A percentile compares a stretch with the other conserved stretches of the same genome.
phyloP scores from a whole-genome alignment of 1,284 basidiomycete species.

The Ceratobasidium sp. region DNA sequence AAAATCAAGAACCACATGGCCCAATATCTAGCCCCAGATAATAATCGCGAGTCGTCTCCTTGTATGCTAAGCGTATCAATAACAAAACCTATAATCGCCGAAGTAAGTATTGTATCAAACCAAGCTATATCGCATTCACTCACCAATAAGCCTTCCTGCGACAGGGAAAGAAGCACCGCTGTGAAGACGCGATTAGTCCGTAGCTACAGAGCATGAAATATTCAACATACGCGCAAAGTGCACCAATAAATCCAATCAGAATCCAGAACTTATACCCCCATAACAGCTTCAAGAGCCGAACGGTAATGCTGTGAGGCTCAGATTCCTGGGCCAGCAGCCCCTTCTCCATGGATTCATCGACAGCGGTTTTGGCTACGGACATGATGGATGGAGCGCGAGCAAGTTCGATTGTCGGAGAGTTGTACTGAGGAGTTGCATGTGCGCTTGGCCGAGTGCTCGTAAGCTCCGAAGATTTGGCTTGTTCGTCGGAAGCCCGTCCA shows the following conservation, averaged over 20 bases:
- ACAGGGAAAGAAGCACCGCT: conserved; percentile 60
- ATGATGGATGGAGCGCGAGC: conserved; percentile 7
- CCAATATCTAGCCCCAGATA: conserved; percentile 52
- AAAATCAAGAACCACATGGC: conserved; percentile 56
- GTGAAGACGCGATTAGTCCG: neutral
- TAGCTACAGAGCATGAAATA: neutral
- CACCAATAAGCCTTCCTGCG: conserved; percentile 56
- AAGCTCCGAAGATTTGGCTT: neutral
- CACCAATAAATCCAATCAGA: conserved; percentile 14
- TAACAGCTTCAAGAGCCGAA: neutral
- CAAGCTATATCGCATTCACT: neutral
- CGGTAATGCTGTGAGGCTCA: neutral
- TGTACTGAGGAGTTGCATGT: neutral
- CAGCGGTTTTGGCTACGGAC: conserved; percentile 9
- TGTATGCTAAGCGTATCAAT: conserved; percentile 52
- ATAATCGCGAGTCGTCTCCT: conserved; percentile 50
- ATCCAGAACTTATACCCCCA: conserved; percentile 24
- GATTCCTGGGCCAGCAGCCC: conserved; percentile 8
- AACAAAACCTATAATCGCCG: conserved; percentile 44
- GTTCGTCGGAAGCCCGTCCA: neutral
- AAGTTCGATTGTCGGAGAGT: conserved; percentile 10
- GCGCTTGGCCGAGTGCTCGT: neutral
- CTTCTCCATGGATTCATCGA: conserved; percentile 11
- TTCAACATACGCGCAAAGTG: conserved; percentile 30
- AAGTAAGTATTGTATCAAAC: neutral